Conservation (phyloP, 352 stramenopile genomes). For the Pythium volutum region DNA sequence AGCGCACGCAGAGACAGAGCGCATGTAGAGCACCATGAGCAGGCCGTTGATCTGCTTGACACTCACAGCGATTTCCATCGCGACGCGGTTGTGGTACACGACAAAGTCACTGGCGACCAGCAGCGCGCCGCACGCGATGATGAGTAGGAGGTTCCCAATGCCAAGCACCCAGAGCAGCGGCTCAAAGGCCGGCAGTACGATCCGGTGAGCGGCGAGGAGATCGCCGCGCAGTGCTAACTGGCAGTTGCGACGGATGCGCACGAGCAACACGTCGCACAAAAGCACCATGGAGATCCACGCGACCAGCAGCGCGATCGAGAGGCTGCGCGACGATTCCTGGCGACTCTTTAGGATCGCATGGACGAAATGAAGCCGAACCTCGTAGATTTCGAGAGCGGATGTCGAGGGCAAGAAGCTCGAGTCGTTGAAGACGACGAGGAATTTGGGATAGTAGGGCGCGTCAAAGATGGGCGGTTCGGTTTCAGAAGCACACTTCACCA, state of each 20-base stretch:
- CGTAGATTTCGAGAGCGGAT: constrained; percentile 10
- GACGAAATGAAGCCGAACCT: constrained; percentile 16
- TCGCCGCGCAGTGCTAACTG: constrained; percentile 47
- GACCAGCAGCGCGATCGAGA: constrained; percentile 13
- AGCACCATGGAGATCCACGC: constrained; percentile 16
- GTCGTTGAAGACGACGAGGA: constrained; percentile 1
- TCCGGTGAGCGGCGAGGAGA: constrained; percentile 39
- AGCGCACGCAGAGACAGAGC: constrained; percentile 46
- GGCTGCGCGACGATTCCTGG: constrained; percentile 14
- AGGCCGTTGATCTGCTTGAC: constrained; percentile 49
- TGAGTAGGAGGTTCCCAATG: constrained; percentile 39
- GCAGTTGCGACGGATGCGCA: constrained; percentile 57
- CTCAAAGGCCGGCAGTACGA: constrained; percentile 67
- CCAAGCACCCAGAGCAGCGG: constrained; percentile 62
- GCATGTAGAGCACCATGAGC: constrained; percentile 47
- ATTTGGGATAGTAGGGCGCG: constrained; percentile 17
- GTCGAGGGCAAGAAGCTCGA: not conserved
- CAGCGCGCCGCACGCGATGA: constrained; percentile 27
- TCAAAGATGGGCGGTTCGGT: constrained; percentile 26
- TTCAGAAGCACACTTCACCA: too few species aligned
- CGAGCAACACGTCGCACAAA: constrained; percentile 30
- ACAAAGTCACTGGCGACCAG: constrained; percentile 28
- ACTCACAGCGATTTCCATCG: constrained; percentile 43
- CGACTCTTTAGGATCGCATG: not conserved
- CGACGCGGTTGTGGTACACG: constrained; percentile 25